Evolutionary conservation across 768 basidiomycete genomes (phyloP), one percentile per base, ranked within the genome.

Genomic region (Tylopilus rubrobrunneus): DNA sequence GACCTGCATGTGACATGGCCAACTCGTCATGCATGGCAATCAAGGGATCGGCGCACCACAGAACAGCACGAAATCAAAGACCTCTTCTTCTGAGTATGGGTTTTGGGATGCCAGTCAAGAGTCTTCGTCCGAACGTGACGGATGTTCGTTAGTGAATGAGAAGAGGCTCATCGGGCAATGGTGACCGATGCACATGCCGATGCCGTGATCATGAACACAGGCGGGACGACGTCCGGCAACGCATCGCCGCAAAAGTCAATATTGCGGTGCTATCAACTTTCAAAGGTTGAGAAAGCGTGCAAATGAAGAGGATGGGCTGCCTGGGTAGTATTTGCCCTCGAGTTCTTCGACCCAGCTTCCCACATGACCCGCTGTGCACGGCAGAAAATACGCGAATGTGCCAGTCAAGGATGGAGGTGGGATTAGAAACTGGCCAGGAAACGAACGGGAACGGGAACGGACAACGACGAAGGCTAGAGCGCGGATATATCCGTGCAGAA

Each of bases 401-500:
- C 81, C 66, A 52, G 86, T 50, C 59, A 93, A 72, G 68, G 93
- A 81, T 23, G 82, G 55, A 0, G 95, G 89, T 0, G 96, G 96
- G 14, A 94, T 78, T 43, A 87, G 56, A 48, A 87, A 61, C 19
- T 95, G 87, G 6, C 82, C 72, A 31, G 84, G 77, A 50, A 94
- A 71, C 49, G 75, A 66, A 57, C 94, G 85, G 59, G 87, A 88
- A 41, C 94, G 86, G 0, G n/a, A n/a, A n/a, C n/a, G n/a, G n/a
- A n/a, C n/a, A n/a, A n/a, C n/a, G n/a, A n/a, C n/a, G n/a, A n/a
- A n/a, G n/a, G n/a, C n/a, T n/a, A n/a, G 45, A 98, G 83, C 14
- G 92, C 84, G 3, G 92, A 85, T 46, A 98, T 80, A 46, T 92
- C 91, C 44, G 91, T 87, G 74, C 96, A 98, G 50, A 98, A 84